Evolutionary conservation across 352 stramenopile genomes (phyloP).

Genomic region (Aphanomyces invadans): DNA sequence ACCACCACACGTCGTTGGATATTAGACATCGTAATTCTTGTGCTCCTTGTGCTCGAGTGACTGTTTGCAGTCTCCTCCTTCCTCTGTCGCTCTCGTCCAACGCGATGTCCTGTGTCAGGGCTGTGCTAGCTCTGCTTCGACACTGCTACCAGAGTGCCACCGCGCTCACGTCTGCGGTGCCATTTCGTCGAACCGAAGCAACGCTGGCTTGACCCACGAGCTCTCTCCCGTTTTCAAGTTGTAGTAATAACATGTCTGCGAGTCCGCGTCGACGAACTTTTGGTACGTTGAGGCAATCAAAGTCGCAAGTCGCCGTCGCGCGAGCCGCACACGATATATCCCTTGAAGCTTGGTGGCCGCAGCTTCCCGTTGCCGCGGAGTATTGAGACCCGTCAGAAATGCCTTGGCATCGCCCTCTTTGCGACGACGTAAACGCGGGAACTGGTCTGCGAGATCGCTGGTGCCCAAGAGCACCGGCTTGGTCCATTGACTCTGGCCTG

Average conservation of each 20-base stretch:
- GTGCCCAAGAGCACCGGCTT: slow-evolving; percentile 18
- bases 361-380: not conserved
- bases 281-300: not conserved
- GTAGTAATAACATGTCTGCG: slow-evolving; percentile 5
- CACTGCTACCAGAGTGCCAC: no score
- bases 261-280: slow-evolving; percentile 8
- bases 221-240: slow-evolving; percentile 7
- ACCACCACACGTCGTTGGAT: slow-evolving; percentile 14
- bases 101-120: no score
- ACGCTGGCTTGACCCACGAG: slow-evolving; percentile 9
- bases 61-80: no score
- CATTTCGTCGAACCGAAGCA: not conserved
- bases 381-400: not conserved
- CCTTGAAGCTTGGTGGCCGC: slow-evolving; percentile 14
- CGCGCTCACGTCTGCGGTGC: not conserved
- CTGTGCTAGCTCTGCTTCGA: no score
- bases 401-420: not conserved
- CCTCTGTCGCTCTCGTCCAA: no score
- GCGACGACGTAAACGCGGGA: not conserved
- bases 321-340: not conserved
- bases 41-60: no score
- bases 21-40: slow-evolving; percentile 18
- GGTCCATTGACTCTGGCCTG: slow-evolving; percentile 47
- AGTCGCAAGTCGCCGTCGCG: not conserved
- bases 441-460: not conserved